phyloP scores from a whole-genome alignment of 805 yeast species.

The Wickerhamomyces subpelliculosus region DNA sequence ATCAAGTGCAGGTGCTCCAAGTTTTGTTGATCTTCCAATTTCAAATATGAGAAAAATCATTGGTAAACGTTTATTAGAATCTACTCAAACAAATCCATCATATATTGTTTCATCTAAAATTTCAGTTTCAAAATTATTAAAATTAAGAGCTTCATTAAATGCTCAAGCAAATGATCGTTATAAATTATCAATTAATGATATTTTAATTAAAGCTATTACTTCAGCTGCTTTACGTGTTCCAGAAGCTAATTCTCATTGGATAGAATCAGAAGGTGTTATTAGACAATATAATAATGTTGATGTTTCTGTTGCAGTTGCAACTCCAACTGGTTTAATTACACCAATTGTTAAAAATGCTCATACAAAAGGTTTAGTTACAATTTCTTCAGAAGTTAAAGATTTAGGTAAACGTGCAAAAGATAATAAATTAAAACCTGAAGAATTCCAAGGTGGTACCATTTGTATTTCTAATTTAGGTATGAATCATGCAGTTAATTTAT shows the following conservation, averaged over 20 bases:
- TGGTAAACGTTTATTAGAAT: slow-evolving; percentile 79
- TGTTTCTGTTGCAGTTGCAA: slow-evolving; percentile 97
- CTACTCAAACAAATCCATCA: slow-evolving; percentile 83
- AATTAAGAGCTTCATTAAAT: slow-evolving; percentile 86
- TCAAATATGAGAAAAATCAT: slow-evolving; percentile 91
- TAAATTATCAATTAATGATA: slow-evolving; percentile 90
- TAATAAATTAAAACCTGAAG: slow-evolving; percentile 90
- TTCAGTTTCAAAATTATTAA: slow-evolving; percentile 83
- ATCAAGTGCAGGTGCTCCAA: slow-evolving; percentile 43
- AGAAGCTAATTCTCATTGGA: slow-evolving; percentile 90
- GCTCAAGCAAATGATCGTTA: slow-evolving; percentile 78
- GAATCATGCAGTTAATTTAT: slow-evolving; percentile 88
- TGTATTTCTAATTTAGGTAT: slow-evolving; percentile 98
- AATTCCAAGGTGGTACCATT: slow-evolving; percentile 98
- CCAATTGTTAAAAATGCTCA: slow-evolving; percentile 92
- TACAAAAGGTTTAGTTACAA: slow-evolving; percentile 74
- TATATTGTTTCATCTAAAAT: slow-evolving; percentile 86
- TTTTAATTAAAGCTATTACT: slow-evolving; percentile 90
- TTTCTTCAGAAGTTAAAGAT: slow-evolving; percentile 82
- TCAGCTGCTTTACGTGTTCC: slow-evolving; percentile 88
- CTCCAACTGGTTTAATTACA: slow-evolving; percentile 94
- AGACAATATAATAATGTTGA: slow-evolving; percentile 91
- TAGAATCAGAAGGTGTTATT: slow-evolving; percentile 80
- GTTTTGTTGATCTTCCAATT: slow-evolving; percentile 79
- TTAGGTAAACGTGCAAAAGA: slow-evolving; percentile 94